A percentile compares a stretch with the other conserved stretches of the same genome.
Conservation (phyloP, 2,329 filamentous ascomycete genomes). For the Thyridium curvatum region DNA sequence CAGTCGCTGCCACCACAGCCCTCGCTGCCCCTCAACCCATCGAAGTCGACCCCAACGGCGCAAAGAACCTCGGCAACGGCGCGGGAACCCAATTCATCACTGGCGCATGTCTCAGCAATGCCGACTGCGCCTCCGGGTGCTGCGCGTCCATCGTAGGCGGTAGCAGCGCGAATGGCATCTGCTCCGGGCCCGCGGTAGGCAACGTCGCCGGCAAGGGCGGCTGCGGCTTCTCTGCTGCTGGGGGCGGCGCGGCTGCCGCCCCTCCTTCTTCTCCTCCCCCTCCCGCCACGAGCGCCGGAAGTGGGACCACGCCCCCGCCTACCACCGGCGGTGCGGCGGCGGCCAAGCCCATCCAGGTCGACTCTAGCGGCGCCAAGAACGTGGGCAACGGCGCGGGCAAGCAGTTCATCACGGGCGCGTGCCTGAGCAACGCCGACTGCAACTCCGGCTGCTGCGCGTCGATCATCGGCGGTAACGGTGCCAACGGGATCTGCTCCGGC, state of each 20-base stretch:
- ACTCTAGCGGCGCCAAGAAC: slow-evolving; percentile 5
- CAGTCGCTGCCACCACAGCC: slow-evolving; percentile 7
- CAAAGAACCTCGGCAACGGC: slow-evolving; percentile 17
- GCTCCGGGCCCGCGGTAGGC: slow-evolving; percentile 10
- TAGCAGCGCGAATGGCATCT: slow-evolving; percentile 8
- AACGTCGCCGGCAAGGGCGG: slow-evolving; percentile 13
- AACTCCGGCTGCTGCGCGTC: slow-evolving; percentile 5
- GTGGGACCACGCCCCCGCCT: too few species aligned
- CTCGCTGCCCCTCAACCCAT: slow-evolving; percentile 11
- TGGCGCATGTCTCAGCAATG: slow-evolving; percentile 17
- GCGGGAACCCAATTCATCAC: slow-evolving; percentile 20
- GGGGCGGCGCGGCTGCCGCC: too few species aligned
- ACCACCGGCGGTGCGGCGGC: slow-evolving; percentile 2
- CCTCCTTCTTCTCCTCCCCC: too few species aligned
- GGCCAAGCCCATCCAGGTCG: slow-evolving; percentile 12
- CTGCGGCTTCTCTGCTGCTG: slow-evolving; percentile 9
- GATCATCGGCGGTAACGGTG: slow-evolving; percentile 6
- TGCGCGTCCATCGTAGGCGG: slow-evolving; percentile 11
- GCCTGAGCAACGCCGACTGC: slow-evolving; percentile 7
- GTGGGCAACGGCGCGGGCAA: slow-evolving; percentile 6
- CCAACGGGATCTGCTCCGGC: slow-evolving; percentile 12
- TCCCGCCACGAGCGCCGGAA: too few species aligned
- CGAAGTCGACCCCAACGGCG: slow-evolving; percentile 12
- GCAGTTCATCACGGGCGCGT: slow-evolving; percentile 8
- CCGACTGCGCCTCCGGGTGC: slow-evolving; percentile 18